A percentile compares a stretch with the other conserved stretches of the same genome.
phyloP scores from a whole-genome alignment of 2,329 filamentous ascomycete genomes.

The Aspergillus eucalypticola region DNA sequence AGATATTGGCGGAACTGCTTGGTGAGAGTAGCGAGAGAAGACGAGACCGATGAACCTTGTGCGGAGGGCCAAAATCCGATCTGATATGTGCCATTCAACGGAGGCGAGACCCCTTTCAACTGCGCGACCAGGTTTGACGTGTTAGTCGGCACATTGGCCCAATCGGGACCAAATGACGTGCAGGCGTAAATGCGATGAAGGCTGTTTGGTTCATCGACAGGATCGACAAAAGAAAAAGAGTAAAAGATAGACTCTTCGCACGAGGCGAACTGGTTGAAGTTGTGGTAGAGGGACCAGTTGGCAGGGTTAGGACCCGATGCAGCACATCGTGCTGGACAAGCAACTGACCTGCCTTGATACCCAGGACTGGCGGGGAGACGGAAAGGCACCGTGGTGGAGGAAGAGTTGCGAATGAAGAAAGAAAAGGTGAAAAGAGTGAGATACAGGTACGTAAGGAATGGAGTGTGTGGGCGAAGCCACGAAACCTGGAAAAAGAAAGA shows the following conservation, averaged over 20 bases:
- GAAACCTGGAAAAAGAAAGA: background rate
- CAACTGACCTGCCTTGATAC: background rate
- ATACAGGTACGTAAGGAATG: background rate
- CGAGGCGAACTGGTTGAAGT: background rate
- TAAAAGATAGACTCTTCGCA: slow-evolving; percentile 6
- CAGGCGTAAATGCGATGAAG: slow-evolving; percentile 2
- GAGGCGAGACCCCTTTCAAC: background rate
- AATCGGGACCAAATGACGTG: background rate
- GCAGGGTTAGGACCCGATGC: background rate
- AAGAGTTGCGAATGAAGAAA: background rate
- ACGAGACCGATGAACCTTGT: background rate
- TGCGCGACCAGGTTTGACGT: background rate
- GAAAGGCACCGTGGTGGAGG: background rate
- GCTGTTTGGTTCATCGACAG: background rate
- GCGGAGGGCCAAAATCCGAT: slow-evolving; percentile 3
- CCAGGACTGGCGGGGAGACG: slow-evolving; percentile 4
- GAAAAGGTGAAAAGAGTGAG: background rate
- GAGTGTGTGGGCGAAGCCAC: background rate
- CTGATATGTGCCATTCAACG: slow-evolving; percentile 2
- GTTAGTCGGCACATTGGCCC: background rate
- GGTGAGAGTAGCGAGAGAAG: background rate
- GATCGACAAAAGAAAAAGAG: background rate
- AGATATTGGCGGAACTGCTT: slow-evolving; percentile 8
- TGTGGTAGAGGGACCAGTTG: slow-evolving; percentile 5
- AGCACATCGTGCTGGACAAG: background rate